Evolutionary conservation across 2,329 filamentous ascomycete genomes (phyloP).

Genomic region (Fusarium keratoplasticum): DNA sequence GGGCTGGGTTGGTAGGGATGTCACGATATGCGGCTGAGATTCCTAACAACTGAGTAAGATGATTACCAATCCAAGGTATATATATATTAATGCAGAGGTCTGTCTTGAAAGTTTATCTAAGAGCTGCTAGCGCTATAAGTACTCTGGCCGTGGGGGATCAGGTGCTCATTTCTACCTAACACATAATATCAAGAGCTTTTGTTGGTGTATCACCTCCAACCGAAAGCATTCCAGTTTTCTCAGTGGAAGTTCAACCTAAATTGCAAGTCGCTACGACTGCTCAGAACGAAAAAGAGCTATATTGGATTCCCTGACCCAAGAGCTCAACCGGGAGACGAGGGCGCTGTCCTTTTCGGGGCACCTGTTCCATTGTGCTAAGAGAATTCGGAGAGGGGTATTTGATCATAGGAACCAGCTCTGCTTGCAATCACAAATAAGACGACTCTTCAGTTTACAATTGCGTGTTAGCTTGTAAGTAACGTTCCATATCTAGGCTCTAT

Average conservation of each 20-base stretch:
- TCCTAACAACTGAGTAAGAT: background rate
- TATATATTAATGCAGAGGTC: too few species aligned
- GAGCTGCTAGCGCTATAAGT: background rate
- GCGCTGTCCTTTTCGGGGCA: background rate
- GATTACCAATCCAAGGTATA: background rate
- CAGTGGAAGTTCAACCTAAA: background rate
- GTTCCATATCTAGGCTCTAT: too few species aligned
- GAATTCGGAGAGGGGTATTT: background rate
- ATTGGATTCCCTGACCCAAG: background rate
- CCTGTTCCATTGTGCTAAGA: background rate
- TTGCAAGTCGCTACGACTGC: background rate
- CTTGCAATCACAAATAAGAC: too few species aligned
- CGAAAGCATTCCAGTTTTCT: background rate
- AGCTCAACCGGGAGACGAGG: background rate
- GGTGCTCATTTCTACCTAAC: too few species aligned
- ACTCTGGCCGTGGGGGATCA: too few species aligned
- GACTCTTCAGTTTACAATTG: too few species aligned
- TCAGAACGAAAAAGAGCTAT: background rate
- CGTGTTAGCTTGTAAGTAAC: too few species aligned
- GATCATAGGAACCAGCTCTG: background rate
- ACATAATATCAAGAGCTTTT: too few species aligned
- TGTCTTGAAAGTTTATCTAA: background rate
- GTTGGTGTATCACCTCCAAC: background rate
- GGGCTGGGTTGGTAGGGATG: background rate
- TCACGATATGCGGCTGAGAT: background rate